phyloP scores from a whole-genome alignment of 768 basidiomycete genomes.

The Boletus vermiculosoides region DNA sequence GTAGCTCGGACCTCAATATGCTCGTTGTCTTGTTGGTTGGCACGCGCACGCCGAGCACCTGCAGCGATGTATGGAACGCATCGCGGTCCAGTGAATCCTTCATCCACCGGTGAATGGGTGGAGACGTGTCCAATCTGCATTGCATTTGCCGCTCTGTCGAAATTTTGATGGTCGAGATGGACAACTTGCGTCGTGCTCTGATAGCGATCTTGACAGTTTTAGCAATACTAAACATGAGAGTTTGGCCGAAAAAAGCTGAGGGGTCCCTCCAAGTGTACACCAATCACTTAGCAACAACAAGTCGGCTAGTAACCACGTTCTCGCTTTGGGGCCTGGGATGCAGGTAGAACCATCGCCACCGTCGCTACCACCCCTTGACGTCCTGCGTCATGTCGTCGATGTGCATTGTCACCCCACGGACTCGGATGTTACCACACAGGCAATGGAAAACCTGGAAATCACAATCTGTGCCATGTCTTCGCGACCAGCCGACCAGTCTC shows the following conservation, averaged over 20 bases:
- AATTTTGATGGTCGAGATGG: neutral
- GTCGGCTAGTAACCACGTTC: too few species aligned
- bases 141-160: conserved; percentile 16
- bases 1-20: conserved; percentile 54
- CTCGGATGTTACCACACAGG: conserved; percentile 45
- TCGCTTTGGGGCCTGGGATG: conserved; percentile 1
- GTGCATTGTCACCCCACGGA: conserved; percentile 95
- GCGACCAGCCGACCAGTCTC: conserved; percentile 60
- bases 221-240: conserved; percentile 18
- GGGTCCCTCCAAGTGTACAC: neutral
- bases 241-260: neutral
- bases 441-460: conserved; percentile 57
- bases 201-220: conserved; percentile 7
- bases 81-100: conserved; percentile 54
- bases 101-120: conserved; percentile 53
- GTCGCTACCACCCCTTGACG: conserved; percentile 31
- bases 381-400: conserved; percentile 74
- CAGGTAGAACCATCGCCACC: neutral
- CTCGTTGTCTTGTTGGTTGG: conserved; percentile 52
- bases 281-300: neutral
- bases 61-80: conserved; percentile 63
- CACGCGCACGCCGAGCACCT: conserved; percentile 67
- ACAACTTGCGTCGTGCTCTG: conserved; percentile 4
- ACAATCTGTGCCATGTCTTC: conserved; percentile 86
- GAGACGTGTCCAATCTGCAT: conserved; percentile 36